Base-by-base conservation (phyloP, 2,329 filamentous ascomycete species). In the Aspergillus transmontanensis region DNA sequence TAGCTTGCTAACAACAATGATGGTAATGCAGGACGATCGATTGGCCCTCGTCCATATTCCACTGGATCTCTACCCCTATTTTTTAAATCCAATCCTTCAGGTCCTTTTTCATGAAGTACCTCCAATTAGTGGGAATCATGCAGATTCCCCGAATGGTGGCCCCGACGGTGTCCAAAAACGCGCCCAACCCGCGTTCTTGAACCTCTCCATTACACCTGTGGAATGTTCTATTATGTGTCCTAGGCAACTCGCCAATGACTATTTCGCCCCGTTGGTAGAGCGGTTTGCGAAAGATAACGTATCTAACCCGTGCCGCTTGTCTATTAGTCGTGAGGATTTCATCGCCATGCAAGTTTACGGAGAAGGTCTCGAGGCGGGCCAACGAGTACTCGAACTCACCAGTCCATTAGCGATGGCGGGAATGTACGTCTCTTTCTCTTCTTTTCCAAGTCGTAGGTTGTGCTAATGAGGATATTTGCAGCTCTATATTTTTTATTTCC, bases 401-500 rank as follows among this genome's bases (percentile, higher is more conserved):
- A 94, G 90, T 59, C 95, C 94, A 6, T 84, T 98, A 36, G 94
- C 95, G 32, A 85, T 97, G 75, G 94, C 94, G 57, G 92, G 93
- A 70, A 95, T 98, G 85, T 88, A 79, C 77, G 85, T 76, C 34
- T 26, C 28, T 12, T 36, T 9, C 57, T 30, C 10, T 6, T 45
- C 21, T 16, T 3, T 11, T 19, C n/a, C 16, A 10, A 5, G 6
- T 28, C 26, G 48, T 57, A 54, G 16, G 36, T 54, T 21, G 21
- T 41, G 34, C 59, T 66, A 57, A 64, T 57, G 9, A 2, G 16
- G 28, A 12, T 30, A 32, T 39, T 21, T 21, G 23, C 54, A 88
- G 86, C 58, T 92, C 94, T 59, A 96, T 99, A 74, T 97, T 98
- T 83, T 98, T 98, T 85, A 96, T 97, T 76, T 97, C 94, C 4